phyloP scores from a whole-genome alignment of 306 rosid species.

The Inga oerstediana region DNA sequence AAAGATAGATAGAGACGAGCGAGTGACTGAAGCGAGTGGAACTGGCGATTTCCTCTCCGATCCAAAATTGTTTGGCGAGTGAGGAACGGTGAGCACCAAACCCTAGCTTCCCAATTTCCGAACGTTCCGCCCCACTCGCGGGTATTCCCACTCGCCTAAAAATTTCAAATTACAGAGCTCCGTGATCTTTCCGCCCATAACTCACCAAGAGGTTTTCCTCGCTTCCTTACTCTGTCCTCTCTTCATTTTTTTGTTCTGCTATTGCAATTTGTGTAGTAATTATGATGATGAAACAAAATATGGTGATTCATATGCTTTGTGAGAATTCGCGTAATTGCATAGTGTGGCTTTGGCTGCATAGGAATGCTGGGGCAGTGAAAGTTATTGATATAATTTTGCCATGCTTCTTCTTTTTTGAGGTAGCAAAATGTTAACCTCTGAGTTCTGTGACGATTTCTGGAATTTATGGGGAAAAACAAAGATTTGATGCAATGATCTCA shows the following conservation, averaged over 20 bases:
- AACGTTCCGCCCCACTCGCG: constrained; percentile 26
- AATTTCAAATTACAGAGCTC: constrained; percentile 19
- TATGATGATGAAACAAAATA: background rate
- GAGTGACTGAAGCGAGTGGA: constrained; percentile 56
- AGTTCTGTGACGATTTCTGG: constrained; percentile 1
- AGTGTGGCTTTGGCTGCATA: background rate
- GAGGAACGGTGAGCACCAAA: background rate
- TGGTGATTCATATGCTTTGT: constrained; percentile 13
- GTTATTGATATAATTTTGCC: background rate
- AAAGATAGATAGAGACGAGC: constrained; percentile 32
- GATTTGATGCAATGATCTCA: background rate
- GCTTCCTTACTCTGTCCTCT: background rate
- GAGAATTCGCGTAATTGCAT: background rate
- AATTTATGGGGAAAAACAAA: constrained; percentile 4
- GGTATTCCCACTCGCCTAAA: constrained; percentile 36
- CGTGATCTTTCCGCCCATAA: background rate
- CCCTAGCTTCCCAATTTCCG: constrained; percentile 33
- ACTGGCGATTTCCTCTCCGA: constrained; percentile 42
- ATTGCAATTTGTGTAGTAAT: background rate
- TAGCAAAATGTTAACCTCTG: background rate
- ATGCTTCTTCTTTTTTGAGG: background rate
- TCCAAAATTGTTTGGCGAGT: constrained; percentile 34
- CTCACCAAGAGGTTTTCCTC: constrained; percentile 14
- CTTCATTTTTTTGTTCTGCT: background rate
- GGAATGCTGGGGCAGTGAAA: background rate